phyloP scores from a whole-genome alignment of 257 asterid species.

The Misopates orontium region DNA sequence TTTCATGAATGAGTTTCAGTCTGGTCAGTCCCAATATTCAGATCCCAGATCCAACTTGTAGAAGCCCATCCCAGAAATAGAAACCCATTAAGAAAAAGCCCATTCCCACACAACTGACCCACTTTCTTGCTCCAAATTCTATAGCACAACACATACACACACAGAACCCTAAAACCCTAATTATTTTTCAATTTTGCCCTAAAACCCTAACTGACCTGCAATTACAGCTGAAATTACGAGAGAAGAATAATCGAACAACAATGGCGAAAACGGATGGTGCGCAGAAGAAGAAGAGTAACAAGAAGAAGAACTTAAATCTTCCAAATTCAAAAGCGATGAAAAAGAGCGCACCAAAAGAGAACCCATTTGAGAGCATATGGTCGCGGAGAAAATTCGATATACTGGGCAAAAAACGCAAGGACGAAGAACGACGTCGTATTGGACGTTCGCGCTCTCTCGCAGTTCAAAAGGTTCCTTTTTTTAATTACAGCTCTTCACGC shows the following conservation, averaged over 20 bases:
- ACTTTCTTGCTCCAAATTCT: too few relatives aligned
- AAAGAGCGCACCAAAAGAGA: constrained; percentile 51
- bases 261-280: constrained; percentile 64
- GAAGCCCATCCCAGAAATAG: too few relatives aligned
- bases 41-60: too few relatives aligned
- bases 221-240: neutral
- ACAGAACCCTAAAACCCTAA: too few relatives aligned
- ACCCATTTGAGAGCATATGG: constrained; percentile 91
- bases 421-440: constrained; percentile 78
- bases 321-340: constrained; percentile 65
- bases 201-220: too few relatives aligned
- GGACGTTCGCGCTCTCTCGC: constrained; percentile 89
- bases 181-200: too few relatives aligned
- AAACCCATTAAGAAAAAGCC: too few relatives aligned
- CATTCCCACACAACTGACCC: too few relatives aligned
- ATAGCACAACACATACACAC: too few relatives aligned
- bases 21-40: too few relatives aligned
- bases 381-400: constrained; percentile 78
- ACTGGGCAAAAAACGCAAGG: constrained; percentile 83
- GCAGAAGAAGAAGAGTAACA: constrained; percentile 55
- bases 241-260: neutral
- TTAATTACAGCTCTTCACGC: neutral
- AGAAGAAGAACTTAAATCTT: constrained; percentile 46
- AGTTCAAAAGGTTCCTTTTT: constrained; percentile 61
- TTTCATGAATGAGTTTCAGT: too few relatives aligned